Conservation (phyloP, 2,329 filamentous ascomycete genomes). For the Didymella keratinophila region DNA sequence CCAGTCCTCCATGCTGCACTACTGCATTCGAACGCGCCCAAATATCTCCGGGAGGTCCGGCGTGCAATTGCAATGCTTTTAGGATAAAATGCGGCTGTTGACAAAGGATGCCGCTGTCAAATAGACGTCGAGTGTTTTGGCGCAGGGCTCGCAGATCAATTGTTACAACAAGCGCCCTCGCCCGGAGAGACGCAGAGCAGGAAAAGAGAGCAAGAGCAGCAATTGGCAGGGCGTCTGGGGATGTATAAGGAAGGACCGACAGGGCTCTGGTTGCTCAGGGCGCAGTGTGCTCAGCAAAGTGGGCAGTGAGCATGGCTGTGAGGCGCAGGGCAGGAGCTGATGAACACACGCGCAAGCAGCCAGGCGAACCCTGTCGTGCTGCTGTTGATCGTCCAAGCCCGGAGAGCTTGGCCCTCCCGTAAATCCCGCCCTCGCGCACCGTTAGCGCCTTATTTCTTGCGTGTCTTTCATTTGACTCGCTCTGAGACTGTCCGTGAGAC, state of each 20-base stretch:
- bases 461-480: slow-evolving; percentile 20
- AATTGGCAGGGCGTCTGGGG: slow-evolving; percentile 12
- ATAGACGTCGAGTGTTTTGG: slow-evolving; percentile 19
- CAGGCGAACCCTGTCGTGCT: slow-evolving; percentile 17
- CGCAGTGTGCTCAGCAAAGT: slow-evolving; percentile 24
- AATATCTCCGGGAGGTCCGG: slow-evolving; percentile 19
- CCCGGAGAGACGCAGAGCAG: slow-evolving; percentile 37
- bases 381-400: slow-evolving; percentile 21
- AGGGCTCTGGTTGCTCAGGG: slow-evolving; percentile 17
- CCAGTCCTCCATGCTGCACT: slow-evolving; percentile 46
- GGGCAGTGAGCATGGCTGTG: slow-evolving; percentile 24
- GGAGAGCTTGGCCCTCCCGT: slow-evolving; percentile 20
- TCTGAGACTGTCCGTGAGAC: background rate
- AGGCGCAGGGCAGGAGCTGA: slow-evolving; percentile 25
- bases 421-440: slow-evolving; percentile 12
- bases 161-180: slow-evolving; percentile 38
- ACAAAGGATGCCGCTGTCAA: slow-evolving; percentile 22
- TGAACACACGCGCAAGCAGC: slow-evolving; percentile 14
- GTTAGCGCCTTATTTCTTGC: slow-evolving; percentile 17
- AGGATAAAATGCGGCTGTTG: slow-evolving; percentile 14
- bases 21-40: slow-evolving; percentile 29
- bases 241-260: slow-evolving; percentile 25
- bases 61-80: slow-evolving; percentile 16
- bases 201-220: slow-evolving; percentile 26
- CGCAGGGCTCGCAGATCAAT: slow-evolving; percentile 22